phyloP scores from a whole-genome alignment of 768 basidiomycete species.

The Cytidiella melzeri region DNA sequence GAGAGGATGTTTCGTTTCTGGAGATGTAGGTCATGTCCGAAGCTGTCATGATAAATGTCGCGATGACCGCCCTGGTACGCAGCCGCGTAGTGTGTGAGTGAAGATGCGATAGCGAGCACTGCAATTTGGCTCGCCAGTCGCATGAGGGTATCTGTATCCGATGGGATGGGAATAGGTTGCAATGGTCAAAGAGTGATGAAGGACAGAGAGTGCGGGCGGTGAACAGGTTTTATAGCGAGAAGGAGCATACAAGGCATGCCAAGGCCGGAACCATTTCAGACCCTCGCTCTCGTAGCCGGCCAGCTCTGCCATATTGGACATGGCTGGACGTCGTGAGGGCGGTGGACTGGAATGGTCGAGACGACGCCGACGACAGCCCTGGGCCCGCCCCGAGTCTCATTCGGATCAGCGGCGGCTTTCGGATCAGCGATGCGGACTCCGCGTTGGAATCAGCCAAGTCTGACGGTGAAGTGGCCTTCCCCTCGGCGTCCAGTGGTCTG shows the following conservation, averaged over 20 bases:
- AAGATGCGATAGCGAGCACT: constrained; percentile 14
- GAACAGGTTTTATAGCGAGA: neutral
- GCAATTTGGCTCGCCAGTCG: constrained; percentile 15
- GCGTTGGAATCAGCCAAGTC: too few relatives aligned
- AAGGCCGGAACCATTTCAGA: neutral
- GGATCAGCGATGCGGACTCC: too few relatives aligned
- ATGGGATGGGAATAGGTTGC: constrained; percentile 3
- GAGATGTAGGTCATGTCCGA: constrained; percentile 10
- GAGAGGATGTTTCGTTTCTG: constrained; percentile 34
- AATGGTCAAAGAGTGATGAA: too few relatives aligned
- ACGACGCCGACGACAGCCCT: neutral
- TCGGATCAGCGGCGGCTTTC: too few relatives aligned
- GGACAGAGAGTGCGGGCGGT: too few relatives aligned
- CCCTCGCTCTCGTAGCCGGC: neutral
- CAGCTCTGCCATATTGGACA: neutral
- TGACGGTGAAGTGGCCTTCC: too few relatives aligned
- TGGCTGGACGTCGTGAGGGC: neutral
- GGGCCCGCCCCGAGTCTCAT: too few relatives aligned
- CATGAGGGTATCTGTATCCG: constrained; percentile 11
- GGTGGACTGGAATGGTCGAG: neutral
- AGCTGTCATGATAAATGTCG: constrained; percentile 13
- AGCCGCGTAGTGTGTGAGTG: constrained; percentile 12
- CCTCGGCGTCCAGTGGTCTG: too few relatives aligned
- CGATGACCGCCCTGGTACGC: constrained; percentile 15
- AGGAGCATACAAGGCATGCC: neutral